Evolutionary conservation across 352 stramenopile genomes (phyloP).

Genomic region (Phytophthora europaea): DNA sequence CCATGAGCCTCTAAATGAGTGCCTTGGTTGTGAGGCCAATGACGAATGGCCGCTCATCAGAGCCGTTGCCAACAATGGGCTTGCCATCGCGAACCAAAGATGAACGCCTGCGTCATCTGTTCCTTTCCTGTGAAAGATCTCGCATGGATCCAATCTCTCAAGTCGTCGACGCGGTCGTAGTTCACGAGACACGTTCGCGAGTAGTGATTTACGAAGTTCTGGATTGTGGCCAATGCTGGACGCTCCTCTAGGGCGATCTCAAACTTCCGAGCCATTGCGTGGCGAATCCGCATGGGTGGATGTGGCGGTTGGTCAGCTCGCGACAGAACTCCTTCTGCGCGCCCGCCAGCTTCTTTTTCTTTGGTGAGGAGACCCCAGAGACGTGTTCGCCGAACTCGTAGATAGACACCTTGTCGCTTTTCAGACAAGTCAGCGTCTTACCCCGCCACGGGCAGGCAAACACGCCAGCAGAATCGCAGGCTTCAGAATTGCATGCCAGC

Average conservation of each 20-base stretch:
- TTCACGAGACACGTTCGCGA: neutral
- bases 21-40: neutral
- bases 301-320: slow-evolving; percentile 5
- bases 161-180: neutral
- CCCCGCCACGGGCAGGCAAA: neutral
- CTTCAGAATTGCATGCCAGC: slow-evolving; percentile 1
- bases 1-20: neutral
- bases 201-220: slow-evolving; percentile 1
- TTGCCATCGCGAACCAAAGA: neutral
- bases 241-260: neutral
- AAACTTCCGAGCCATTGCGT: slow-evolving; percentile 16
- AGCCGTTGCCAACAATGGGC: slow-evolving; percentile 3
- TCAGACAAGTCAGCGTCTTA: slow-evolving; percentile 3
- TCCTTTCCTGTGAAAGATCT: neutral
- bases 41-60: neutral
- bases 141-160: neutral
- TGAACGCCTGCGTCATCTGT: neutral
- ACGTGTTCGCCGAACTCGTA: slow-evolving; percentile 1
- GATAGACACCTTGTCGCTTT: slow-evolving; percentile 6
- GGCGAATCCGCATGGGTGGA: slow-evolving; percentile 11
- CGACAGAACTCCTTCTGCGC: slow-evolving; percentile 9
- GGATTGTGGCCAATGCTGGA: neutral
- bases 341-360: slow-evolving; percentile 10
- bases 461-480: neutral
- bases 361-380: neutral